Conservation (phyloP, 257 asterid genomes). For the Solanum neorickii region DNA sequence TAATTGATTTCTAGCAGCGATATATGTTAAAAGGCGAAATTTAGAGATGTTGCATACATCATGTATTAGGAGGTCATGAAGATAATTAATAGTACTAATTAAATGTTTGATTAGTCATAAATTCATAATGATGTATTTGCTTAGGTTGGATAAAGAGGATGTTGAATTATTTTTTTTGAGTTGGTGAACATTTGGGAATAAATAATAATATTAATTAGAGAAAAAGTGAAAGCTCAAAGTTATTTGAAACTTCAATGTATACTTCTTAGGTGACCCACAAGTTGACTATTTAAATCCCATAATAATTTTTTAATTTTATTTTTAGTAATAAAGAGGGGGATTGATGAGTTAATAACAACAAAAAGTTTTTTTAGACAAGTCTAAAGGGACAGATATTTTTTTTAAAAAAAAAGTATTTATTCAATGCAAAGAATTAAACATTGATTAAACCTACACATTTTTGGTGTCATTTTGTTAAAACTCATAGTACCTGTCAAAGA, state of each 20-base stretch:
- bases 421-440: neutral
- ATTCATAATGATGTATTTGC: constrained; percentile 16
- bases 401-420: neutral
- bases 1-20: neutral
- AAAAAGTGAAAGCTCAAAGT: constrained; percentile 1
- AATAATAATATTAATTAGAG: neutral
- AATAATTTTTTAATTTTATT: neutral
- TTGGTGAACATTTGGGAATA: neutral
- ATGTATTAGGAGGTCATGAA: neutral
- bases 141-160: neutral
- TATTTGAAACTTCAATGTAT: constrained; percentile 16
- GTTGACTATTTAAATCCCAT: neutral
- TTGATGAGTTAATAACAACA: constrained; percentile 13
- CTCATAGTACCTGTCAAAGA: neutral
- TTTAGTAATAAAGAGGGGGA: neutral
- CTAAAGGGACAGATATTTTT: neutral
- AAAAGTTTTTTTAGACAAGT: neutral
- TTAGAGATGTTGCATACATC: neutral
- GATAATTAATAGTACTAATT: neutral
- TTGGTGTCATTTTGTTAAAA: neutral
- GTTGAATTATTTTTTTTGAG: neutral
- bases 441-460: neutral
- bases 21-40: neutral
- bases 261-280: neutral
- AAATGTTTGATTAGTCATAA: neutral